Percentiles rank a stretch among this genome's conserved stretches.
Conservation (phyloP, 331 rosid genomes). For the Malus hybrid region DNA sequence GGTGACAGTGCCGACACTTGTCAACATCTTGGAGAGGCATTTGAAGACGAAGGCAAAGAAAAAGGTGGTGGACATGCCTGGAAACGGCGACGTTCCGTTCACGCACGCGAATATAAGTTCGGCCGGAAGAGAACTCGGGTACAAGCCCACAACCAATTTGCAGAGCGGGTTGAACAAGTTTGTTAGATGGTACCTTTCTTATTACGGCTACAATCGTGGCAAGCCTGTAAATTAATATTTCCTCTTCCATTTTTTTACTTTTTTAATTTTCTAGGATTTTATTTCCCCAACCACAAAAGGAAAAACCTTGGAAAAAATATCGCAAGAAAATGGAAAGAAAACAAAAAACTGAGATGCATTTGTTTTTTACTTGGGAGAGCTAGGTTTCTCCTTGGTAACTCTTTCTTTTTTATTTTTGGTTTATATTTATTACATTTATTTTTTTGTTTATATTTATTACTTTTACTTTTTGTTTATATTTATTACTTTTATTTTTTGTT, state of each 20-base stretch:
- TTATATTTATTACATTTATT: too few species aligned
- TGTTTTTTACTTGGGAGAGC: slow-evolving; percentile 37
- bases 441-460: too few species aligned
- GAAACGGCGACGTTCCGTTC: slow-evolving; percentile 80
- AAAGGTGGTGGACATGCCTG: slow-evolving; percentile 67
- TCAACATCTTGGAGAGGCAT: slow-evolving; percentile 57
- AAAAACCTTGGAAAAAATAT: slow-evolving; percentile 13
- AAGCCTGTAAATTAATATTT: slow-evolving; percentile 45
- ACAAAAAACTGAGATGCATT: slow-evolving; percentile 17
- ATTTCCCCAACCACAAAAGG: background rate
- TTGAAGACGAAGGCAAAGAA: slow-evolving; percentile 76
- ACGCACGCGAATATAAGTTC: slow-evolving; percentile 64
- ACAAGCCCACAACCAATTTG: slow-evolving; percentile 73
- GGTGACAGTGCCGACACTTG: slow-evolving; percentile 71
- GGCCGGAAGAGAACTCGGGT: slow-evolving; percentile 60
- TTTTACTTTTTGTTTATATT: too few species aligned
- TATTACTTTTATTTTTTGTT: too few species aligned
- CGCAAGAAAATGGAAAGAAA: background rate
- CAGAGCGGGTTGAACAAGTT: slow-evolving; percentile 81
- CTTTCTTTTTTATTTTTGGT: too few species aligned
- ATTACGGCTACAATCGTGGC: slow-evolving; percentile 65
- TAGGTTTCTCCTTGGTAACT: background rate
- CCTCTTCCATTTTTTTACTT: background rate
- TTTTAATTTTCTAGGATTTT: slow-evolving; percentile 12
- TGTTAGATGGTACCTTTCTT: slow-evolving; percentile 69